Base-by-base conservation (phyloP, 805 yeast species). In the Candida ficus region DNA sequence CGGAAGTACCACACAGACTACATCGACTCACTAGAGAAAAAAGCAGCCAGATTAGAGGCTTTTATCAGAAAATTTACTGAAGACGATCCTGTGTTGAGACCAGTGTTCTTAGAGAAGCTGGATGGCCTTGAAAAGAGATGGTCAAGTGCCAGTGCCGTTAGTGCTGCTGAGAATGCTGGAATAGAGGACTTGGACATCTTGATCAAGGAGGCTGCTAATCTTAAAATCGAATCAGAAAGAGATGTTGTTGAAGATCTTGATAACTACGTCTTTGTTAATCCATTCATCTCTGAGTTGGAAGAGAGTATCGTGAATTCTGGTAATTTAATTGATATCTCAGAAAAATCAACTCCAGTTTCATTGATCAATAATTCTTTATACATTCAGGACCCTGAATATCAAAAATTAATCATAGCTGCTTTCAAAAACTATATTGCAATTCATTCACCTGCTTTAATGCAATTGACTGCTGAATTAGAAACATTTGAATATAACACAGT, bases 1-100 rank as follows among this genome's bases (percentile, higher is more conserved):
- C 35, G 67, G 16, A 62, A 62, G 37, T 62, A 60, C 40, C 60
- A 60, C 40, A 56, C 64, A 2, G 62, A 58, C 38, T 62, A 62
- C 31, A 54, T 60, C 3, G 54, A 50, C 21, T 52, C 54, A 23
- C 47, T 62, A 13, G 62, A 58, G 21, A 45, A 48, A 7, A 56
- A 54, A 36, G 44, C 58, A 0, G 34, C 35, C 0, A 48, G 38
- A 5, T 43, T 60, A 10, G 44, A 41, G 35, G n/a, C 35, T 9
- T 60, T 49, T 41, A 54, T 62, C 12, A 33, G 26, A 19, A 50
- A 44, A 40, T 47, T 50, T 33, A 48, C 50, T 5, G 46, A 51
- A 28, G 52, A 55, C 21, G 57, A 55, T 29, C 52, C 56, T 2
- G 46, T 43, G 7, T 26, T 54, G 21, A 36, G 27, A 7, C 41